These are phyloP conservation scores for Tuber brumale DNA, from an alignment of 495 filamentous ascomycete species.

Conservation along the genomic window DNA sequence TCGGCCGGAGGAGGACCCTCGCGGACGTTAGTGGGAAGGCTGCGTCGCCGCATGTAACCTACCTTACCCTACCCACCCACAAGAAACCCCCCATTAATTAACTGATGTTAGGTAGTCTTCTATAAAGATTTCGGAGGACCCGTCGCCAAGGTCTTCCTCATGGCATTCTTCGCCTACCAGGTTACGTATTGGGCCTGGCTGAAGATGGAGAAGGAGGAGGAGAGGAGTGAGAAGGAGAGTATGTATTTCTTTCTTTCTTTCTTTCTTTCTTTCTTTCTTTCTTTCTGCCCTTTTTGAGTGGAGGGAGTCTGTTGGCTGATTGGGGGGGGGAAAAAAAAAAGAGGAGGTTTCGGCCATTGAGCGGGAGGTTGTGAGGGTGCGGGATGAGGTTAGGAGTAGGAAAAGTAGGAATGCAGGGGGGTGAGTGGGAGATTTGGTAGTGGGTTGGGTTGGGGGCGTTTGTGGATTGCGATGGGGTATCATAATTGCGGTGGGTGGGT, in stretches of 20 bases:
- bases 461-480: not conserved
- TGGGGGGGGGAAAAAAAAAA: constrained; percentile 12
- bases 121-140: constrained; percentile 75
- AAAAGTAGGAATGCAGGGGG: not conserved
- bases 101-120: constrained; percentile 54
- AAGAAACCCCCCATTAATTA: not conserved
- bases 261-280: no score
- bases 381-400: not conserved
- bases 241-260: constrained; percentile 32
- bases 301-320: not conserved
- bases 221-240: constrained; percentile 48
- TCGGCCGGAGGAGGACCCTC: not conserved
- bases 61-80: not conserved
- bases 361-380: constrained; percentile 23
- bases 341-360: constrained; percentile 26
- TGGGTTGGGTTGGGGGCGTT: no score
- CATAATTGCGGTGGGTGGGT: not conserved
- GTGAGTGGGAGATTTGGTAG: no score
- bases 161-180: constrained; percentile 85
- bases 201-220: constrained; percentile 72
- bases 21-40: constrained; percentile 10
- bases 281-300: no score
- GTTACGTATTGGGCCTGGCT: constrained; percentile 74
- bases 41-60: constrained; percentile 38
- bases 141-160: constrained; percentile 75